Evolutionary conservation across 805 yeast species (phyloP).

Genomic region (Candida lessepsii): DNA sequence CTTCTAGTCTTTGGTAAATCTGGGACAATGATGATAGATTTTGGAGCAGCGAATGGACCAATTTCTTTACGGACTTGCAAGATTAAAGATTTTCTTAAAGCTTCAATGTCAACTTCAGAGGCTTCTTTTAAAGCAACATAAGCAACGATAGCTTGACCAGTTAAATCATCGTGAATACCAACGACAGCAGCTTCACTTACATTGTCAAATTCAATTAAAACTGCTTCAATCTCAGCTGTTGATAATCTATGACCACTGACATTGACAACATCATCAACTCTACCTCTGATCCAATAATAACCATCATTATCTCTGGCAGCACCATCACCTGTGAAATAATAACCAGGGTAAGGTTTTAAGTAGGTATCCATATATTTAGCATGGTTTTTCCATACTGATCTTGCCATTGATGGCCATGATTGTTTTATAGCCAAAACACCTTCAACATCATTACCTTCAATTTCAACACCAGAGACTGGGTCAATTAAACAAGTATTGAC

Average conservation of each 20-base stretch:
- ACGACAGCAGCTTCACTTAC: constrained; percentile 83
- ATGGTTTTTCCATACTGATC: constrained; percentile 79
- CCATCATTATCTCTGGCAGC: constrained; percentile 86
- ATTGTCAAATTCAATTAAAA: constrained; percentile 65
- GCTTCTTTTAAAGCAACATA: constrained; percentile 70
- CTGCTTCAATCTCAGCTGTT: constrained; percentile 88
- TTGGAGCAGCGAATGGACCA: constrained; percentile 87
- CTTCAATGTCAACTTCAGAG: constrained; percentile 45
- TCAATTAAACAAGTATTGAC: constrained; percentile 71
- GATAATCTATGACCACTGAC: constrained; percentile 85
- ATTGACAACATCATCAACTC: constrained; percentile 87
- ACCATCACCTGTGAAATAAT: constrained; percentile 87
- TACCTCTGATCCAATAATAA: constrained; percentile 79
- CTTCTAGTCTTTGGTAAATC: constrained; percentile 86
- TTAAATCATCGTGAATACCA: constrained; percentile 77
- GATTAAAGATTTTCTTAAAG: constrained; percentile 60
- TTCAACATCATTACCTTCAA: constrained; percentile 68
- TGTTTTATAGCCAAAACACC: constrained; percentile 73
- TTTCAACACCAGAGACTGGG: constrained; percentile 70
- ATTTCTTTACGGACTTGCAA: constrained; percentile 74
- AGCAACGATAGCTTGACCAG: constrained; percentile 86
- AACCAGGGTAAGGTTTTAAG: constrained; percentile 76
- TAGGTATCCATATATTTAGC: constrained; percentile 77
- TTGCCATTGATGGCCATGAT: constrained; percentile 85
- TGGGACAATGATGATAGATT: constrained; percentile 64